phyloP scores from a whole-genome alignment of 2,329 filamentous ascomycete species.

The Dothidotthia symphoricarpi region DNA sequence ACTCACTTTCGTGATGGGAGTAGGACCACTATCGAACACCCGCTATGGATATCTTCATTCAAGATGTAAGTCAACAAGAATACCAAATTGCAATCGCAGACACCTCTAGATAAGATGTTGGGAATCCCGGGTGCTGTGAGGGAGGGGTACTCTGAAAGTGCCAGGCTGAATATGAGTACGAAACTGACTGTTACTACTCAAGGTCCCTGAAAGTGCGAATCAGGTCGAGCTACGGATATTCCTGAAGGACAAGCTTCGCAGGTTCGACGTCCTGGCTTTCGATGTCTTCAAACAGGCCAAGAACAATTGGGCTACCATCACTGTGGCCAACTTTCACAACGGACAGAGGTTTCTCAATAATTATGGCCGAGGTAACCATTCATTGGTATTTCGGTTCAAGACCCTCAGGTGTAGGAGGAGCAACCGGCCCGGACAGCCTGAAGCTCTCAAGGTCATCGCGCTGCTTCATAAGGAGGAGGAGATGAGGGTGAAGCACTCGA shows the following conservation, averaged over 20 bases:
- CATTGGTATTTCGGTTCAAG: conserved; percentile 11
- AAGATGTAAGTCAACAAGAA: conserved; percentile 14
- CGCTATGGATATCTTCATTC: conserved; percentile 28
- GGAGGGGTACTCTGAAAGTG: too few relatives aligned
- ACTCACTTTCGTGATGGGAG: too few relatives aligned
- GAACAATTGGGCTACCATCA: conserved; percentile 44
- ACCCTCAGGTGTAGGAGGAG: conserved; percentile 15
- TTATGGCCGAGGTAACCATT: conserved; percentile 18
- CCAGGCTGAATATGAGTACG: too few relatives aligned
- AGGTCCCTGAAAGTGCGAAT: conserved; percentile 45
- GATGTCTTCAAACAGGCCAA: conserved; percentile 45
- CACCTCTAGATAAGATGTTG: not conserved
- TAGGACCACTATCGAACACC: too few relatives aligned
- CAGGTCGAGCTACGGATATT: conserved; percentile 44
- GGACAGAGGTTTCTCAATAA: conserved; percentile 46
- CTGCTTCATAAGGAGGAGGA: conserved; percentile 25
- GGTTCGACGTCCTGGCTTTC: conserved; percentile 44
- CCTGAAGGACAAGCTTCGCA: conserved; percentile 41
- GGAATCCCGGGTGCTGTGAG: too few relatives aligned
- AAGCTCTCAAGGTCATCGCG: conserved; percentile 22
- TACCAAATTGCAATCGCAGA: too few relatives aligned
- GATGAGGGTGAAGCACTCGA: conserved; percentile 13
- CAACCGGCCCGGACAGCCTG: conserved; percentile 22
- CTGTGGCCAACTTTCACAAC: conserved; percentile 44
- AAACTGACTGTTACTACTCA: not conserved